phyloP scores from a whole-genome alignment of 1,284 basidiomycete species.

The Moesziomyces antarcticus region DNA sequence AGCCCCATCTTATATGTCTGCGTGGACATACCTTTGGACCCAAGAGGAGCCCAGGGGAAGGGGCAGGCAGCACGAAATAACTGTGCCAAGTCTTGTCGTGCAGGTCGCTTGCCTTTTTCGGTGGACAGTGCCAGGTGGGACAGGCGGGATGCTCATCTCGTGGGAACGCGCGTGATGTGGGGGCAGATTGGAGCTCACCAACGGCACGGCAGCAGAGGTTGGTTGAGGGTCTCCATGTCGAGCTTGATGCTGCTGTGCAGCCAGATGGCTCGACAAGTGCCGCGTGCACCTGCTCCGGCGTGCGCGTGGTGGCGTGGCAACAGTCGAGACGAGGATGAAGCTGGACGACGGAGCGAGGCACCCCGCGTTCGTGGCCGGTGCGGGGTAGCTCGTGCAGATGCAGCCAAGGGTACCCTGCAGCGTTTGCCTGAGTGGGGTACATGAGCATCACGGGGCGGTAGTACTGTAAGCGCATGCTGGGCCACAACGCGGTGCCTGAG shows the following conservation, averaged over 20 bases:
- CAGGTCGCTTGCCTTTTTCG: background rate
- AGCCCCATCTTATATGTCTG: background rate
- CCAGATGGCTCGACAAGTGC: too few relatives aligned
- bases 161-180: background rate
- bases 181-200: background rate
- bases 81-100: background rate
- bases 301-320: background rate
- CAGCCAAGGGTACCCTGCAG: background rate
- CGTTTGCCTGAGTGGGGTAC: conserved; percentile 1
- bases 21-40: background rate
- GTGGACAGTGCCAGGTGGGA: too few relatives aligned
- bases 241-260: background rate
- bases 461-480: too few relatives aligned
- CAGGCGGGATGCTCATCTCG: background rate
- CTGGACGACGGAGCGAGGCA: background rate
- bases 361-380: background rate
- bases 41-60: background rate
- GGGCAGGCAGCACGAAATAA: too few relatives aligned
- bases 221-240: background rate
- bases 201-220: background rate
- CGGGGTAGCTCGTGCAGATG: conserved; percentile 25
- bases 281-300: too few relatives aligned
- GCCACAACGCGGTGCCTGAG: too few relatives aligned
- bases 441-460: background rate
- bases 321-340: background rate